Percentiles rank a stretch among this genome's conserved stretches.
Conservation (phyloP, 1,284 basidiomycete species). For the Trametes polyzona region DNA sequence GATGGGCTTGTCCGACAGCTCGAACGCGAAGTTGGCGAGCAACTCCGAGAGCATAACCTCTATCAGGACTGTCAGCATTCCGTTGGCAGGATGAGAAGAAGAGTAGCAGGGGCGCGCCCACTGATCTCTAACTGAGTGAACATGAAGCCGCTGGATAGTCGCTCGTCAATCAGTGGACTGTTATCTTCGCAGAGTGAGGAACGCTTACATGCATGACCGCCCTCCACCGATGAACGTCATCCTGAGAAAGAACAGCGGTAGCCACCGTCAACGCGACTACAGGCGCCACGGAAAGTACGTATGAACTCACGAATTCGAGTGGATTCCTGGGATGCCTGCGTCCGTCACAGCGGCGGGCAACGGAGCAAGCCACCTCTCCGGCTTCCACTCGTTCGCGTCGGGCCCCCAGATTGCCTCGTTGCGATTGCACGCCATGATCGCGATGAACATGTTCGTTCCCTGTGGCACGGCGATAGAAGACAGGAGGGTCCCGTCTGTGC, state of each 20-base stretch:
- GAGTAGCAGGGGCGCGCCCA: too few relatives aligned
- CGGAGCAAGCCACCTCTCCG: constrained; percentile 35
- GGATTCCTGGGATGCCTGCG: constrained; percentile 28
- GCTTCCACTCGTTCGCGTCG: constrained; percentile 55
- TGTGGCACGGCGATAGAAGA: constrained; percentile 45
- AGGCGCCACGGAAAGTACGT: neutral
- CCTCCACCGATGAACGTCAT: constrained; percentile 40
- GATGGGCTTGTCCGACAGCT: neutral
- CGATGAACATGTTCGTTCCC: constrained; percentile 50
- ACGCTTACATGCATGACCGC: constrained; percentile 37
- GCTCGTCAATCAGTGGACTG: too few relatives aligned
- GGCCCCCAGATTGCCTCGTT: constrained; percentile 56
- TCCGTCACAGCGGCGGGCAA: constrained; percentile 20
- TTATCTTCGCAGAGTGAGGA: neutral
- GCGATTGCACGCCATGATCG: constrained; percentile 51
- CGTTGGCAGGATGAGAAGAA: too few relatives aligned
- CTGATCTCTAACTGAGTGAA: constrained; percentile 40
- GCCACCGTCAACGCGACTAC: neutral
- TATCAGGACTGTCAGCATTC: neutral
- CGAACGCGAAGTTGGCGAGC: constrained; percentile 5
- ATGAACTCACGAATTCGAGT: constrained; percentile 28
- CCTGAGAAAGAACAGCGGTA: constrained; percentile 13
- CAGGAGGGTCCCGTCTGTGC: constrained; percentile 36
- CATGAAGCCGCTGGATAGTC: constrained; percentile 34
- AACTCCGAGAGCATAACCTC: constrained; percentile 17